phyloP scores from a whole-genome alignment of 1,139 yeast species.

The Yamadazyma dushanensis region DNA sequence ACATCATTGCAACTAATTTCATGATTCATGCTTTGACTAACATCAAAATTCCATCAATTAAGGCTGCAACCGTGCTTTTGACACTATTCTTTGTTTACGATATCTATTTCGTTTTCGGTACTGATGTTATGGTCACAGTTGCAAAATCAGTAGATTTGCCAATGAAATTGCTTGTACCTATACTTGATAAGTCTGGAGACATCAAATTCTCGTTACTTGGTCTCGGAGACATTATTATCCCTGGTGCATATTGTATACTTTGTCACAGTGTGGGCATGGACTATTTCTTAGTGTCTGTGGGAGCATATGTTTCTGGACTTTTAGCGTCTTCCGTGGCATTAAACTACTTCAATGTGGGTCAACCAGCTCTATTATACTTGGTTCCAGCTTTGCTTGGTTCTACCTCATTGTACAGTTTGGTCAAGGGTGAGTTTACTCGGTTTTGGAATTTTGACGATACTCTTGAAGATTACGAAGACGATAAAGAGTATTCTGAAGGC shows the following conservation, averaged over 20 bases:
- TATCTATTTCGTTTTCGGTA: constrained; percentile 64
- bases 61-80: constrained; percentile 41
- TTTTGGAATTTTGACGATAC: constrained; percentile 30
- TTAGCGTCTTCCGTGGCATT: constrained; percentile 41
- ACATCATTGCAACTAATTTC: constrained; percentile 34
- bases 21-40: constrained; percentile 21
- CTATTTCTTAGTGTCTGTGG: constrained; percentile 44
- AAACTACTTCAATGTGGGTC: constrained; percentile 45
- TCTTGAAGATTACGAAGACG: constrained; percentile 13
- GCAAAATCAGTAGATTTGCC: constrained; percentile 61
- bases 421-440: constrained; percentile 39
- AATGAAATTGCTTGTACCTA: constrained; percentile 52
- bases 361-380: constrained; percentile 67
- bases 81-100: constrained; percentile 59
- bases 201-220: constrained; percentile 39
- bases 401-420: constrained; percentile 27
- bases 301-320: constrained; percentile 49
- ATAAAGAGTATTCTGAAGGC: constrained; percentile 14
- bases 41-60: constrained; percentile 29
- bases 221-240: constrained; percentile 61
- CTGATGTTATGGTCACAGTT: constrained; percentile 63
- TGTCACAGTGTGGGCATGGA: constrained; percentile 50
- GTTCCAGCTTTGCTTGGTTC: constrained; percentile 52
- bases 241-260: constrained; percentile 51
- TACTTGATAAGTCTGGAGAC: constrained; percentile 5